A percentile compares a stretch with the other conserved stretches of the same genome.
Evolutionary conservation across 768 basidiomycete genomes (phyloP).

Genomic region (Termitomyces heimii): DNA sequence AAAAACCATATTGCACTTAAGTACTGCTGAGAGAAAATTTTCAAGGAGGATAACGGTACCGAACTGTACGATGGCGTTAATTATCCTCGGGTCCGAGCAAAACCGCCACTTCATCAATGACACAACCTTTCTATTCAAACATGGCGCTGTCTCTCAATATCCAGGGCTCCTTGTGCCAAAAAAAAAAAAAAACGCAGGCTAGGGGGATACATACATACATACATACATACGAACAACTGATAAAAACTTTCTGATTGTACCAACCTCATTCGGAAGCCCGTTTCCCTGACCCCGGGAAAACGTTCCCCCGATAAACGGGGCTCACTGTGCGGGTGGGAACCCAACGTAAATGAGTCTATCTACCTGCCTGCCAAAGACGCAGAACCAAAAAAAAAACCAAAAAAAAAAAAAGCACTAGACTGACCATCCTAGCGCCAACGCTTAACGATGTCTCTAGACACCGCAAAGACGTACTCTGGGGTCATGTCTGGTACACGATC

Average conservation of each 20-base stretch:
- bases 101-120: neutral
- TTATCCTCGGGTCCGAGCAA: neutral
- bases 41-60: neutral
- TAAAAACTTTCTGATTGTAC: neutral
- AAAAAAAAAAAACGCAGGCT: too few relatives aligned
- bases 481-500: slow-evolving; percentile 32
- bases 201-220: neutral
- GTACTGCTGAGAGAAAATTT: too few relatives aligned
- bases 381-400: neutral
- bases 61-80: neutral
- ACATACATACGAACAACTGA: too few relatives aligned
- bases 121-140: neutral
- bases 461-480: slow-evolving; percentile 19
- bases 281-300: neutral
- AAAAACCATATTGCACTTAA: too few relatives aligned
- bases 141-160: neutral
- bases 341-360: neutral
- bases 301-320: neutral
- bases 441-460: neutral
- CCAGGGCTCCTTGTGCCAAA: neutral
- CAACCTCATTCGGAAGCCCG: neutral
- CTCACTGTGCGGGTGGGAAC: neutral
- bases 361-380: too few relatives aligned
- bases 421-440: neutral
- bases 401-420: neutral